Evolutionary conservation across 2,329 filamentous ascomycete species (phyloP).

Genomic region (Elsinoe australis): DNA sequence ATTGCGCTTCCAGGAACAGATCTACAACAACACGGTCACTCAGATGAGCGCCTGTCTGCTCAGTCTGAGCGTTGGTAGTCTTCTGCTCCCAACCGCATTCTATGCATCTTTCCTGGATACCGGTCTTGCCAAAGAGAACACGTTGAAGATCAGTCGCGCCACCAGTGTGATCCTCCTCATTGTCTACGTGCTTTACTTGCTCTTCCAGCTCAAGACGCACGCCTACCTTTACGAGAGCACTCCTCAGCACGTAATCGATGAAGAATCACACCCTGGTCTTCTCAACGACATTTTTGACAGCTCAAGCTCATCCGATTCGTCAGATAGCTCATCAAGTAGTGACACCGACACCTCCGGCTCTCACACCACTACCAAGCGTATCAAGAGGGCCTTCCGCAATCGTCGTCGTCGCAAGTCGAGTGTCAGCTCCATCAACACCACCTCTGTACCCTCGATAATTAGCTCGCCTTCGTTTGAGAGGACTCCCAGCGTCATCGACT

Average conservation of each 20-base stretch:
- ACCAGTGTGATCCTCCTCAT: constrained; percentile 79
- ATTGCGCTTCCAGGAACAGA: constrained; percentile 80
- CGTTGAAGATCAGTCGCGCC: constrained; percentile 77
- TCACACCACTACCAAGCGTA: constrained; percentile 64
- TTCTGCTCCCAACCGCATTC: constrained; percentile 80
- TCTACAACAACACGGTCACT: constrained; percentile 91
- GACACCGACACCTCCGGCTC: constrained; percentile 65
- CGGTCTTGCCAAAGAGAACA: constrained; percentile 56
- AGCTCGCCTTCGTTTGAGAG: constrained; percentile 40
- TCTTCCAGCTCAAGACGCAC: constrained; percentile 89
- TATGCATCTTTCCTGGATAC: constrained; percentile 65
- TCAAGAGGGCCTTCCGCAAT: constrained; percentile 66
- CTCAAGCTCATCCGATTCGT: constrained; percentile 50
- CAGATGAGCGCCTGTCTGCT: constrained; percentile 94
- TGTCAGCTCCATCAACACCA: constrained; percentile 57
- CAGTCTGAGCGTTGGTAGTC: constrained; percentile 81
- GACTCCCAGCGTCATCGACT: constrained; percentile 28
- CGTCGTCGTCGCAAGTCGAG: constrained; percentile 71
- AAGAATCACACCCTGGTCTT: constrained; percentile 79
- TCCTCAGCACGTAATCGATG: constrained; percentile 85
- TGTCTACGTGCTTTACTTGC: constrained; percentile 73
- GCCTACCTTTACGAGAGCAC: constrained; percentile 88
- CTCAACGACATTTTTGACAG: constrained; percentile 74
- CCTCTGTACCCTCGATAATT: constrained; percentile 37
- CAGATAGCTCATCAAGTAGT: constrained; percentile 39